A percentile compares a stretch with the other conserved stretches of the same genome.
Evolutionary conservation across 148 eudicot species (phyloP).

Genomic region (Chenopodium suecicum): DNA sequence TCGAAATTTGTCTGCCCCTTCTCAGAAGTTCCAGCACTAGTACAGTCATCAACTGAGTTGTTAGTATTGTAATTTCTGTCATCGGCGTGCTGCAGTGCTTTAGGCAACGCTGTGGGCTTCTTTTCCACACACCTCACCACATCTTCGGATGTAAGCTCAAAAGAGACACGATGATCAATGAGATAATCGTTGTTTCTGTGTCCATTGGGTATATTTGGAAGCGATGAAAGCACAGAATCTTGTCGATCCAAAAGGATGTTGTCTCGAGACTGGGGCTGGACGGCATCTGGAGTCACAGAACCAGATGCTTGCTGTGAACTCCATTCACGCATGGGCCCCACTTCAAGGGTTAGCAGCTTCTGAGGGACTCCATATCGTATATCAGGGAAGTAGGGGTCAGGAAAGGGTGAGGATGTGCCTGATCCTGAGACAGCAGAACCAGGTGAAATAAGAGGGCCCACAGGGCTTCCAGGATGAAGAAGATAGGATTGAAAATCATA

Average conservation of each 20-base stretch:
- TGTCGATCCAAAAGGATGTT: constrained; percentile 42
- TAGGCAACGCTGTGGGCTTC: constrained; percentile 47
- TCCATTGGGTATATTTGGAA: constrained; percentile 37
- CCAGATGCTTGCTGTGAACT: constrained; percentile 71
- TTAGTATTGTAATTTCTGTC: constrained; percentile 26
- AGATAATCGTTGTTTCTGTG: constrained; percentile 37
- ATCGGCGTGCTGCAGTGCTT: constrained; percentile 33
- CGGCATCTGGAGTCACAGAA: constrained; percentile 64
- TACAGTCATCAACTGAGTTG: constrained; percentile 27
- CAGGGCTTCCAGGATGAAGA: constrained; percentile 86
- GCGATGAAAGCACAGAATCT: constrained; percentile 50
- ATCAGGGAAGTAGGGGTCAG: constrained; percentile 57
- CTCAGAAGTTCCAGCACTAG: constrained; percentile 28
- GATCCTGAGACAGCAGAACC: constrained; percentile 80
- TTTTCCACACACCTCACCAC: constrained; percentile 80
- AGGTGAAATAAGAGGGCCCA: constrained; percentile 83
- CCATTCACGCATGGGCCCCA: constrained; percentile 48
- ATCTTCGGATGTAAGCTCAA: constrained; percentile 79
- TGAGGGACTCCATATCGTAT: constrained; percentile 50
- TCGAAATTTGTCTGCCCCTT: constrained; percentile 39
- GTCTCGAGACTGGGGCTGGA: constrained; percentile 43
- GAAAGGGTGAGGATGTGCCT: constrained; percentile 90
- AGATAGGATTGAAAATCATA: constrained; percentile 83
- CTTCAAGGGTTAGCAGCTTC: constrained; percentile 58
- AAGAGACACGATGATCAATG: constrained; percentile 70